Evolutionary conservation across 257 asterid species (phyloP).

Genomic region (Solanum pennellii): DNA sequence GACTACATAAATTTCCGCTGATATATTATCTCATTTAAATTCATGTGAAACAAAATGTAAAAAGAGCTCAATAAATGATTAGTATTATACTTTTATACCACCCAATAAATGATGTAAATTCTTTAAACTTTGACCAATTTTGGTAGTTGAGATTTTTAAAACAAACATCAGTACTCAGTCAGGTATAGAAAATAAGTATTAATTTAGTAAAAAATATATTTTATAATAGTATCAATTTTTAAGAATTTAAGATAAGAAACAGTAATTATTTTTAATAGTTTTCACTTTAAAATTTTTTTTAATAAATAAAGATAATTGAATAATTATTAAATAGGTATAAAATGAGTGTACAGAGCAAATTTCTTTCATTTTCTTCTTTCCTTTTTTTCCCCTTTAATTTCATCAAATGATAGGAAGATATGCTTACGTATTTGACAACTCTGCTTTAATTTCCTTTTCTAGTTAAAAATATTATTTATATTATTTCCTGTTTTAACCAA

Average conservation of each 20-base stretch:
- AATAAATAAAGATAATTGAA: too few species aligned
- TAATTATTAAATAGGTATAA: neutral
- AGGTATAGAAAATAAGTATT: neutral
- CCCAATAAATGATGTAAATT: neutral
- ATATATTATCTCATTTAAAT: neutral
- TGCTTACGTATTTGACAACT: neutral
- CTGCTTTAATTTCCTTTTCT: neutral
- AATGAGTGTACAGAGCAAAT: neutral
- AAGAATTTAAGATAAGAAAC: neutral
- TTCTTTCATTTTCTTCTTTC: neutral
- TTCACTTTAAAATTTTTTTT: too few species aligned
- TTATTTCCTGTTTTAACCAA: neutral
- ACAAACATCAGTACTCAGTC: neutral
- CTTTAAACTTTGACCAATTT: neutral
- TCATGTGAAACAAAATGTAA: neutral
- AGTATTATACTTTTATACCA: neutral
- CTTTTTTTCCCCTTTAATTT: neutral
- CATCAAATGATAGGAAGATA: neutral
- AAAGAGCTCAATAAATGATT: neutral
- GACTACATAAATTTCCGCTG: rapidly evolving
- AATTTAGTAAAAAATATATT: too few species aligned
- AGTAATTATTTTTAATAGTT: too few species aligned
- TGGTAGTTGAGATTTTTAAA: neutral
- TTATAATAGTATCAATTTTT: too few species aligned
- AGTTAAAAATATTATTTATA: neutral